Evolutionary conservation across 1,139 yeast species (phyloP), one percentile per base, ranked within the genome.

Genomic region (Sugiyamaella neomexicana): DNA sequence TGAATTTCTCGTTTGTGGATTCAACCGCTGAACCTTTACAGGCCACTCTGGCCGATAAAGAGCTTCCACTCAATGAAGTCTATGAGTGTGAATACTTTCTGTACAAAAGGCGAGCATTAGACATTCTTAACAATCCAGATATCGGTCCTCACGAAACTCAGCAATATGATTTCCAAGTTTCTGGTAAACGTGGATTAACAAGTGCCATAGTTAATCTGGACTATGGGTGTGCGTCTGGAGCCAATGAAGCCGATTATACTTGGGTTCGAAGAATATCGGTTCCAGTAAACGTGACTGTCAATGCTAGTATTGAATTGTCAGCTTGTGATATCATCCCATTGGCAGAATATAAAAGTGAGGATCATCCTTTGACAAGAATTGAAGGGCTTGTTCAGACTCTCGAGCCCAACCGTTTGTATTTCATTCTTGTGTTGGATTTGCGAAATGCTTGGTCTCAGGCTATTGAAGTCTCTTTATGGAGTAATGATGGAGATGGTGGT

Each of bases 21-120:
- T 85, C 95, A 1, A 85, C 95, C 0, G 79, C 82, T 6, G 90
- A 83, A 27, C 81, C 86, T 0, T 66, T 87, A 50, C 82, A 79
- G 66, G 65, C 76, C 58, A 73, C 79, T 10, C 68, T 81, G 34
- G 58, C 70, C 4, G 71, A 69, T 47, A 79, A 74, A 57, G 73
- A 73, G 1, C 67, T 80, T 9, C 79, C 84, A 0, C 79, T 84
- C 0, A 76, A 80, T 53, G 96, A 88, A 53, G 72, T 82, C 2
- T 83, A 87, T 67, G 96, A 89, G 65, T 75, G 86, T 52, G 97
- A 89, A 65, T 85, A 86, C 75, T 79, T 80, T 60, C 67, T 88
- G 54, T 68, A 83, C 46, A 76, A 79, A 57, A 78, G 81, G 56
- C 80, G 80, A 46, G 85, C 95, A 0, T 76, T 89, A 59, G 69